phyloP scores from a whole-genome alignment of 306 rosid genomes.

The Lathyrus tuberosus region DNA sequence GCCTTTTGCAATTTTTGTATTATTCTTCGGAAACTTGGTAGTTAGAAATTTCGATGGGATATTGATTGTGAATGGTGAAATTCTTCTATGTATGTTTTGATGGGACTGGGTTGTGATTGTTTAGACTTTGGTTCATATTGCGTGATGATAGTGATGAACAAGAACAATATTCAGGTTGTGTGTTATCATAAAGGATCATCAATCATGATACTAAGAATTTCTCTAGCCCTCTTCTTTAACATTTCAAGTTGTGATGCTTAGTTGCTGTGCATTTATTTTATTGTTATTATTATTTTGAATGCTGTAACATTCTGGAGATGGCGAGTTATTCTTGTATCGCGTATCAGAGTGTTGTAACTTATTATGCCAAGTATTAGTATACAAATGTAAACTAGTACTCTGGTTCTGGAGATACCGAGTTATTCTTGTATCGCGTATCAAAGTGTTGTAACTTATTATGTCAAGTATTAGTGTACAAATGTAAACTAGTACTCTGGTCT shows the following conservation, averaged over 20 bases:
- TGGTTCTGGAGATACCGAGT: not conserved
- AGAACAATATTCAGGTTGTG: not conserved
- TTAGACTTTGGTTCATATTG: conserved; percentile 7
- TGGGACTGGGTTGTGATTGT: not conserved
- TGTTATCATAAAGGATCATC: conserved; percentile 7
- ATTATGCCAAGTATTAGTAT: not conserved
- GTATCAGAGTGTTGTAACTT: conserved; percentile 11
- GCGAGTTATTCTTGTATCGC: conserved; percentile 1
- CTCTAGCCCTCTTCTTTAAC: conserved; percentile 10
- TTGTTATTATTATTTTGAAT: not conserved
- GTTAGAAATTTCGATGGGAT: not conserved
- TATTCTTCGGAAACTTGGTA: conserved; percentile 11
- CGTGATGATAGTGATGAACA: not conserved
- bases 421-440: conserved; percentile 14
- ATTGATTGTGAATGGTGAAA: conserved; percentile 11
- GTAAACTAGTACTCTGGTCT: conserved; percentile 1
- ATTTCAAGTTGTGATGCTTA: conserved; percentile 16
- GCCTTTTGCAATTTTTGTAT: conserved; percentile 4
- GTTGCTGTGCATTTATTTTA: not conserved
- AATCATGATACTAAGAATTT: not conserved
- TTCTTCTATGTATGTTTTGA: not conserved
- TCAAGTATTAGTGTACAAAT: not conserved
- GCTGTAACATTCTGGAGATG: not conserved
- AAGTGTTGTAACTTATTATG: conserved; percentile 4
- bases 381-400: not conserved